Evolutionary conservation across 768 basidiomycete genomes (phyloP).

Genomic region (Porpolomopsis calyptriformis): DNA sequence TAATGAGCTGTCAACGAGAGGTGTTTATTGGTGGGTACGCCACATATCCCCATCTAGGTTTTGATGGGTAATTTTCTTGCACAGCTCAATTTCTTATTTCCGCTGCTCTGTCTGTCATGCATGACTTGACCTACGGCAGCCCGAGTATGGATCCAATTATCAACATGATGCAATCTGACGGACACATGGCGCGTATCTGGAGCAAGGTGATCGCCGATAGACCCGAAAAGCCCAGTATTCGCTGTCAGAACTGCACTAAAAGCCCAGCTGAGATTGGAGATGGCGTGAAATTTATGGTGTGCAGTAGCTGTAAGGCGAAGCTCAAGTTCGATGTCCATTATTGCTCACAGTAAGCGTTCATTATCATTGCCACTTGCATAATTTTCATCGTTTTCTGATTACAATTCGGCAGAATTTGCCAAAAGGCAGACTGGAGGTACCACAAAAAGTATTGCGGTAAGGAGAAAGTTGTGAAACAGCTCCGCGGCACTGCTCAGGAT

Average conservation of each 20-base stretch:
- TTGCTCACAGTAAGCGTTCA: constrained; percentile 11
- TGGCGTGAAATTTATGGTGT: constrained; percentile 14
- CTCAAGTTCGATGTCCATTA: constrained; percentile 13
- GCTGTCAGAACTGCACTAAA: constrained; percentile 14
- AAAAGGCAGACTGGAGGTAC: constrained; percentile 11
- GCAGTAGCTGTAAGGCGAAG: constrained; percentile 14
- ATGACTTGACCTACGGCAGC: constrained; percentile 4
- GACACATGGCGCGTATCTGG: background rate
- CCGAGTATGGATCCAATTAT: constrained; percentile 2
- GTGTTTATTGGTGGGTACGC: constrained; percentile 12
- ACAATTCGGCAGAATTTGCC: constrained; percentile 10
- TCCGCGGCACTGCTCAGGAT: constrained; percentile 14
- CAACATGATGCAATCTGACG: constrained; percentile 2
- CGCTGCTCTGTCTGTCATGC: constrained; percentile 4
- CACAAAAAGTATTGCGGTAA: constrained; percentile 15
- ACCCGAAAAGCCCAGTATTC: constrained; percentile 12
- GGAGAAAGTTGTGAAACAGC: constrained; percentile 11
- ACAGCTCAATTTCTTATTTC: constrained; percentile 7
- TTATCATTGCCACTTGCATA: background rate
- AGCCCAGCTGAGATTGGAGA: constrained; percentile 12
- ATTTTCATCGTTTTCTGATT: background rate
- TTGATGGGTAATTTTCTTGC: background rate
- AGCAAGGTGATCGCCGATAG: background rate
- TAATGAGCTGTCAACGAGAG: constrained; percentile 11
- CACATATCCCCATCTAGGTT: background rate